A percentile compares a stretch with the other conserved stretches of the same genome.
Conservation (phyloP, 345 rosid species). For the Pistacia atlantica region DNA sequence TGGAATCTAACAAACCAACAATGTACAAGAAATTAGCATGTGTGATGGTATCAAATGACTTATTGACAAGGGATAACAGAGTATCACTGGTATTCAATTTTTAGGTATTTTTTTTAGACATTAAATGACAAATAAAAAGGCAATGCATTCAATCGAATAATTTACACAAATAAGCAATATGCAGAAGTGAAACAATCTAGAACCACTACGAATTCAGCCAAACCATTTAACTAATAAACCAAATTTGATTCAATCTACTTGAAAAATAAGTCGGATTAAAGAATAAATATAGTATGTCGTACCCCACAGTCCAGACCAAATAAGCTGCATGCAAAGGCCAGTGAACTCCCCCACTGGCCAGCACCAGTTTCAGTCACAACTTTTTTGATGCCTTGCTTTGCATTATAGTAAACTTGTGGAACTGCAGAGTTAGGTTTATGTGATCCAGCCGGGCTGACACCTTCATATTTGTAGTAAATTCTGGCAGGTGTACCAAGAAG, state of each 20-base stretch:
- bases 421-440: slow-evolving; percentile 92
- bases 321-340: slow-evolving; percentile 90
- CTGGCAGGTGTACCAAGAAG: slow-evolving; percentile 84
- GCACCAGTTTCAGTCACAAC: slow-evolving; percentile 95
- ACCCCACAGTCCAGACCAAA: slow-evolving; percentile 82
- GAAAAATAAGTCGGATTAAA: neutral
- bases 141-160: neutral
- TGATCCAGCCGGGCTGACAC: slow-evolving; percentile 95
- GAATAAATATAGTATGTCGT: slow-evolving; percentile 17
- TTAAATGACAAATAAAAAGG: neutral
- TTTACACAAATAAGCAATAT: neutral
- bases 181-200: neutral
- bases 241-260: neutral
- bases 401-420: slow-evolving; percentile 87
- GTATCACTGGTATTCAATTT: neutral
- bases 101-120: neutral
- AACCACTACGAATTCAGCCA: neutral
- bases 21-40: neutral
- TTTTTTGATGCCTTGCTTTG: slow-evolving; percentile 72
- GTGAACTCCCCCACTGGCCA: slow-evolving; percentile 96
- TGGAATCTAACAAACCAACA: neutral
- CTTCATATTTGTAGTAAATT: slow-evolving; percentile 94
- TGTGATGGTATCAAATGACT: neutral
- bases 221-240: too few relatives aligned
- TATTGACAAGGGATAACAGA: neutral